Base-by-base conservation (phyloP, 768 basidiomycete genomes). In the Wakefieldia striispora region DNA sequence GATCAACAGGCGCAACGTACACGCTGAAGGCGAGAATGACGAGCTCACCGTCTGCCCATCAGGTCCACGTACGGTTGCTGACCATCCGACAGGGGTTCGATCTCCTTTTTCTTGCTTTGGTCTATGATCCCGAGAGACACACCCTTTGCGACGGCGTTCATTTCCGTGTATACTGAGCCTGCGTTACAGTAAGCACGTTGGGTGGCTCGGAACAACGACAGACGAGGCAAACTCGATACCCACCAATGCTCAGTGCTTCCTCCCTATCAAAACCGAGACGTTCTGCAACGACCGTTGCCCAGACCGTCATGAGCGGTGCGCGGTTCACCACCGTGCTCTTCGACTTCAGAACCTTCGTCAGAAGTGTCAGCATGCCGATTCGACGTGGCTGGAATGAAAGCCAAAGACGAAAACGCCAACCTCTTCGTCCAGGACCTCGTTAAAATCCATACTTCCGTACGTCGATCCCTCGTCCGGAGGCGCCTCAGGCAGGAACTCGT, bases 111-210 rank as follows among this genome's bases (percentile, higher is more conserved):
- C 43, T 77, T 77, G 23, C 74, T 72, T 55, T 75, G 66, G 43
- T 84, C 75, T 60, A 84, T 85, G 47, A 94, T 78, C 3, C 95
- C 93, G 21, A 97, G 73, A 29, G 86, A 84, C 20, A 91, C 75
- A 11, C 92, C 94, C 65, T 93, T 95, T 24, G 86, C 74, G 34
- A 89, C 72, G 1, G 91, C 91, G 55, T 95, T 95, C 79, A 95
- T 81, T 64, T 95, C 92, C 10, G 94, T 95, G 66, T 93, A 97
- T 17, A 86, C 91, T 41, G 91, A 89, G 5, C 94, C 95, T 93
- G 55, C n/a, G n/a, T n/a, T n/a, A n/a, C n/a, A n/a, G n/a, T n/a
- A n/a, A n/a, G n/a, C n/a, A n/a, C n/a, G n/a, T n/a, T n/a, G n/a
- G n/a, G 27, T 27, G 40, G 7, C 33, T 33, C 33, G 33, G 33